Percentiles rank a stretch among this genome's conserved stretches.
These are phyloP conservation scores for Hemileccinum rubropunctum DNA, from an alignment of 768 basidiomycete genomes.

Conservation along the genomic window DNA sequence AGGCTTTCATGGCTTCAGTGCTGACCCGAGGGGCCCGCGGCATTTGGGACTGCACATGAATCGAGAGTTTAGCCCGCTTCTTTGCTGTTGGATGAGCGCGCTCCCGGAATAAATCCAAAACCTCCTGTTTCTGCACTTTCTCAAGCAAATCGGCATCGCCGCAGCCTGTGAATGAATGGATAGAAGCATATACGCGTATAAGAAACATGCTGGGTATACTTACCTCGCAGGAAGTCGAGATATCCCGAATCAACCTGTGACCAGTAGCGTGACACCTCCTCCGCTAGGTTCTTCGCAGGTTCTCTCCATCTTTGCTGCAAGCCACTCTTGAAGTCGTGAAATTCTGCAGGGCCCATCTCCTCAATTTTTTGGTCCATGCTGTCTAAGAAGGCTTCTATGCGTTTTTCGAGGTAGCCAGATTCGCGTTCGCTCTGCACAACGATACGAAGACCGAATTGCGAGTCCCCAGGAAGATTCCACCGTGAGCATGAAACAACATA, in stretches of 20 bases:
- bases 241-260: conserved; percentile 73
- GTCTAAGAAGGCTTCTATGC: conserved; percentile 86
- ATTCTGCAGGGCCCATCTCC: conserved; percentile 68
- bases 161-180: conserved; percentile 45
- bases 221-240: conserved; percentile 84
- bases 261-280: conserved; percentile 75
- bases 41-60: conserved; percentile 76
- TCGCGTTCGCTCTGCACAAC: conserved; percentile 86
- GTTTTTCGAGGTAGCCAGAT: conserved; percentile 76
- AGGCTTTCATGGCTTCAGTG: conserved; percentile 56
- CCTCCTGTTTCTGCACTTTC: conserved; percentile 68
- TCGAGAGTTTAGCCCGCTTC: conserved; percentile 77
- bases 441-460: conserved; percentile 74
- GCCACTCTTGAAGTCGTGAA: conserved; percentile 73
- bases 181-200: background rate
- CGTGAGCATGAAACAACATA: conserved; percentile 75
- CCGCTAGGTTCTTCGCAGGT: conserved; percentile 81
- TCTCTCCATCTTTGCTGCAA: conserved; percentile 83
- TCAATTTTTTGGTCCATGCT: conserved; percentile 66
- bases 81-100: conserved; percentile 68
- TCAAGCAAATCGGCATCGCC: conserved; percentile 69
- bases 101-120: conserved; percentile 65
- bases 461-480: conserved; percentile 60
- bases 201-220: conserved; percentile 28
- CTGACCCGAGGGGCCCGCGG: conserved; percentile 61